Evolutionary conservation across 1,139 yeast species (phyloP).

Genomic region (Wickerhamiella pararugosa): DNA sequence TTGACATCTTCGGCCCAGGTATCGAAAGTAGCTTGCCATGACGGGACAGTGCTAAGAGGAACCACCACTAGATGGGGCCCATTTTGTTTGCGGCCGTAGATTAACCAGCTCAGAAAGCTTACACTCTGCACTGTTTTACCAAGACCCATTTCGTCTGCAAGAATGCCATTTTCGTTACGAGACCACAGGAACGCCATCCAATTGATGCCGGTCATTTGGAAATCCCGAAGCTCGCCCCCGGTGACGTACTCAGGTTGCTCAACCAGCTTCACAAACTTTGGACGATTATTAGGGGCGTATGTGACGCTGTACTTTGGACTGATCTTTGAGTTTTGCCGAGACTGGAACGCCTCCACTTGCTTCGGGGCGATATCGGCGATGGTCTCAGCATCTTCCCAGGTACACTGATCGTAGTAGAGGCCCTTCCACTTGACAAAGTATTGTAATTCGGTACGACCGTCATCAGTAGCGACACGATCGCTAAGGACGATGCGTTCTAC

Average conservation of each 20-base stretch:
- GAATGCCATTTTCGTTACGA: slow-evolving; percentile 88
- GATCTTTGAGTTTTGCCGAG: slow-evolving; percentile 66
- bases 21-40: slow-evolving; percentile 98
- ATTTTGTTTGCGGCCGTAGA: slow-evolving; percentile 85
- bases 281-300: slow-evolving; percentile 58
- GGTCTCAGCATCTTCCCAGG: slow-evolving; percentile 90
- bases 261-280: slow-evolving; percentile 73
- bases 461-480: slow-evolving; percentile 49
- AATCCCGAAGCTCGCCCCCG: slow-evolving; percentile 86
- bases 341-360: slow-evolving; percentile 73
- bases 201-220: slow-evolving; percentile 92
- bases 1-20: slow-evolving; percentile 96
- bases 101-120: slow-evolving; percentile 83
- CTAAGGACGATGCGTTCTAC: slow-evolving; percentile 87
- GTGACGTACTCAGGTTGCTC: slow-evolving; percentile 83
- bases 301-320: slow-evolving; percentile 68
- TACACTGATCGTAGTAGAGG: slow-evolving; percentile 83
- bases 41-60: slow-evolving; percentile 90
- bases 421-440: slow-evolving; percentile 91
- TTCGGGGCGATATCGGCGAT: slow-evolving; percentile 75
- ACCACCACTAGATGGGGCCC: slow-evolving; percentile 96
- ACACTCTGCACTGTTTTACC: slow-evolving; percentile 98
- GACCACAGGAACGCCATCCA: slow-evolving; percentile 99
- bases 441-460: slow-evolving; percentile 41
- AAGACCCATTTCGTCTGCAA: slow-evolving; percentile 98